These are phyloP conservation scores for Monosporascus sp. DNA, from an alignment of 2,329 filamentous ascomycete genomes.

Conservation along the genomic window DNA sequence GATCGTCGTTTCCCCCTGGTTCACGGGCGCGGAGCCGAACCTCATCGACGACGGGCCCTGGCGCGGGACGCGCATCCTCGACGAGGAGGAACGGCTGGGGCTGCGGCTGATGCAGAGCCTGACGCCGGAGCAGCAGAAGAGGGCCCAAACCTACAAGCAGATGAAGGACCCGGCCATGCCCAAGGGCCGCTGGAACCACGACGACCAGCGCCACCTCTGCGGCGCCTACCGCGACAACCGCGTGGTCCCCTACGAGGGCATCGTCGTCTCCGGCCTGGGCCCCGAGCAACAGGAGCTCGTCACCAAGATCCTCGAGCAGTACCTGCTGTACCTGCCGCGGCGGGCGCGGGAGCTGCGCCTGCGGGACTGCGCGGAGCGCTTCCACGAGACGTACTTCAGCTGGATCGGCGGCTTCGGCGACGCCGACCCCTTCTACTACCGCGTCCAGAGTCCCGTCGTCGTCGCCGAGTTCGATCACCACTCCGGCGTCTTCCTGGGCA, in stretches of 20 bases:
- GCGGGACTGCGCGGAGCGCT: conserved; percentile 46
- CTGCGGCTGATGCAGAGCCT: conserved; percentile 66
- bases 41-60: conserved; percentile 60
- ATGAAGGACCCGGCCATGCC: conserved; percentile 64
- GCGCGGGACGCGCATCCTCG: conserved; percentile 59
- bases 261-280: conserved; percentile 46
- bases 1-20: conserved; percentile 67
- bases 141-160: conserved; percentile 51
- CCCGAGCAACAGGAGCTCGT: conserved; percentile 47
- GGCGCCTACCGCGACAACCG: conserved; percentile 77
- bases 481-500: conserved; percentile 70
- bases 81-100: conserved; percentile 58
- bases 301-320: conserved; percentile 56
- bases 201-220: conserved; percentile 73
- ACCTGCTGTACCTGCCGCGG: conserved; percentile 61
- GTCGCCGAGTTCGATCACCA: conserved; percentile 77
- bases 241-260: conserved; percentile 67
- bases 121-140: conserved; percentile 33
- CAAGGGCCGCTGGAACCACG: conserved; percentile 68
- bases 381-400: conserved; percentile 69
- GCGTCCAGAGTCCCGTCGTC: conserved; percentile 70
- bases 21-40: conserved; percentile 77
- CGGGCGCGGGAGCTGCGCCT: conserved; percentile 49
- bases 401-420: conserved; percentile 70
- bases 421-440: conserved; percentile 69